A percentile compares a stretch with the other conserved stretches of the same genome.
These are phyloP conservation scores for Saccharomycopsis malanga DNA, from an alignment of 805 yeast species.

Conservation along the genomic window DNA sequence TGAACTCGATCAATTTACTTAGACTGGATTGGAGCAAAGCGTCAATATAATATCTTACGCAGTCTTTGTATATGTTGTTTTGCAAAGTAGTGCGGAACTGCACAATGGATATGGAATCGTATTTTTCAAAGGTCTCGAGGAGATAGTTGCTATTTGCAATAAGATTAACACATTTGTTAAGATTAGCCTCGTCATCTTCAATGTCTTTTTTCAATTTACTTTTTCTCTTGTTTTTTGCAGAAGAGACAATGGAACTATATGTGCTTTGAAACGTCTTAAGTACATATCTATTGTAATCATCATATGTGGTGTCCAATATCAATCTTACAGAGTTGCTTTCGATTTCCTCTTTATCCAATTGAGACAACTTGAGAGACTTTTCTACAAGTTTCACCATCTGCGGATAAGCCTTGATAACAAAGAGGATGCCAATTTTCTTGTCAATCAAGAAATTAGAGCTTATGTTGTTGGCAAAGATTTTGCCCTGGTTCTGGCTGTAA, in stretches of 20 bases:
- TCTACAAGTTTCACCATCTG: constrained; percentile 18
- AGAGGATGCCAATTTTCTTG: constrained; percentile 12
- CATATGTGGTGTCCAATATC: constrained; percentile 19
- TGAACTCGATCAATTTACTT: constrained; percentile 62
- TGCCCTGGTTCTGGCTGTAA: constrained; percentile 12
- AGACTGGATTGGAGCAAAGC: constrained; percentile 45
- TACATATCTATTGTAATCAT: constrained; percentile 26
- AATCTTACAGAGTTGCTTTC: constrained; percentile 11
- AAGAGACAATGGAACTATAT: constrained; percentile 16
- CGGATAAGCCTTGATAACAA: constrained; percentile 20
- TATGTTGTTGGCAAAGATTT: constrained; percentile 15
- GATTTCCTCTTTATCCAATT: constrained; percentile 3
- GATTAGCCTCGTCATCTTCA: constrained; percentile 21
- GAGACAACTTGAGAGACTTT: constrained; percentile 5
- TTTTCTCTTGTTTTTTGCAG: neutral
- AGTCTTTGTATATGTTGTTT: constrained; percentile 22
- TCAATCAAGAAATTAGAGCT: constrained; percentile 13
- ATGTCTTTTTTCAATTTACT: constrained; percentile 9
- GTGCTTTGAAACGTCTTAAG: constrained; percentile 28
- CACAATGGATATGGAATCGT: constrained; percentile 23
- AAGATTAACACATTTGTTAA: constrained; percentile 39
- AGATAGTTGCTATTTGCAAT: constrained; percentile 50
- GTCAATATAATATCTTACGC: constrained; percentile 37
- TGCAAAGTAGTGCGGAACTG: constrained; percentile 27
- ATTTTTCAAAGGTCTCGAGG: constrained; percentile 32